Percentiles rank a stretch among this genome's conserved stretches.
phyloP scores from a whole-genome alignment of 768 basidiomycete species.

The Coprinopsis sp. region DNA sequence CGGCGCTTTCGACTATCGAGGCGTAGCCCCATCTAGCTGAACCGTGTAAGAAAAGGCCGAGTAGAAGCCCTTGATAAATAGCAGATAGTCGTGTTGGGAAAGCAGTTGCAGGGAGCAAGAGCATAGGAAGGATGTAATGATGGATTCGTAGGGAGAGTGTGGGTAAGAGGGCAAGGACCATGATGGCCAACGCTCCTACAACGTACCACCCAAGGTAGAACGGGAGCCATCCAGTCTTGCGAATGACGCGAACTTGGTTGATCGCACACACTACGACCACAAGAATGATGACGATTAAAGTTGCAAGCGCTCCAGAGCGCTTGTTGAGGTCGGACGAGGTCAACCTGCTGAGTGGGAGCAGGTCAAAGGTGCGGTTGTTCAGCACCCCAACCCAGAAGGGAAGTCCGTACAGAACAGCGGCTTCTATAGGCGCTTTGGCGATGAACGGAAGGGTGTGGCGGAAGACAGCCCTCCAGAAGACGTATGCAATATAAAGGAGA shows the following conservation, averaged over 20 bases:
- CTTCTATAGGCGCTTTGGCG: constrained; percentile 61
- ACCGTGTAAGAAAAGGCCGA: constrained; percentile 80
- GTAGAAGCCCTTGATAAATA: constrained; percentile 74
- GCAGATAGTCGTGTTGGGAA: constrained; percentile 80
- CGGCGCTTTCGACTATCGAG: constrained; percentile 72
- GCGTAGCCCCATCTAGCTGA: constrained; percentile 77
- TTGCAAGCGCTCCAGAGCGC: constrained; percentile 61
- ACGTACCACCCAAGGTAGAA: constrained; percentile 74
- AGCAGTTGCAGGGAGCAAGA: constrained; percentile 70
- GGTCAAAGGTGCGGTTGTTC: constrained; percentile 64
- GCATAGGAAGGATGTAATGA: constrained; percentile 77
- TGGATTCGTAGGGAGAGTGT: constrained; percentile 68
- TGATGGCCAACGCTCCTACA: constrained; percentile 55
- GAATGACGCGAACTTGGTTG: constrained; percentile 78
- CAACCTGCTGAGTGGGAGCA: constrained; percentile 76
- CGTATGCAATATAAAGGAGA: constrained; percentile 70
- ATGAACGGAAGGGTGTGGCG: constrained; percentile 71
- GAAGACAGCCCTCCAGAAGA: constrained; percentile 72
- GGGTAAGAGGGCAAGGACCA: constrained; percentile 67
- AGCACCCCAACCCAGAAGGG: constrained; percentile 79
- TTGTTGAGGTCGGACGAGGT: constrained; percentile 61
- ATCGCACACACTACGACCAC: constrained; percentile 54
- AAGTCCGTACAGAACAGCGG: constrained; percentile 66
- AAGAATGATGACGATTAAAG: constrained; percentile 64
- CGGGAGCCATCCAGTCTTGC: constrained; percentile 80